Percentiles rank a stretch among this genome's conserved stretches.
These are phyloP conservation scores for Mesembryanthemum crystallinum DNA, from an alignment of 148 eudicot genomes.

Conservation along the genomic window DNA sequence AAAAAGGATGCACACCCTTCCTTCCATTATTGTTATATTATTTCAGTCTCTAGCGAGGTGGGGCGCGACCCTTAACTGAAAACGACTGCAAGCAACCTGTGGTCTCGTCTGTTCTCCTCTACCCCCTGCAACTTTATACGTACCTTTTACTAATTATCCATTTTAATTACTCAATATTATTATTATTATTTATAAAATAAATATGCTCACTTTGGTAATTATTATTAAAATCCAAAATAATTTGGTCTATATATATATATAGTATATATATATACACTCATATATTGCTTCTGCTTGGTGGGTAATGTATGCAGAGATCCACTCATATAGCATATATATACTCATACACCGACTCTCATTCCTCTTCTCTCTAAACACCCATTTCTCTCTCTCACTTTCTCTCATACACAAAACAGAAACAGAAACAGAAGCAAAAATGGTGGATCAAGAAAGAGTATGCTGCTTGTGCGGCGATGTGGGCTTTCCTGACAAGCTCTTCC, in stretches of 20 bases:
- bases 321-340: no score
- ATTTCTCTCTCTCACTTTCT: neutral
- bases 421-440: neutral
- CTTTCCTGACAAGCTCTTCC: conserved; percentile 37
- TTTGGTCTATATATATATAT: neutral
- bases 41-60: neutral
- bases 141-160: no score
- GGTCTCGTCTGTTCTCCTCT: conserved; percentile 17
- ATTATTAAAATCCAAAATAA: neutral
- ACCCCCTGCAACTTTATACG: conserved; percentile 26
- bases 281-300: no score
- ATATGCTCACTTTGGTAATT: neutral
- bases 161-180: no score
- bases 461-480: conserved; percentile 47
- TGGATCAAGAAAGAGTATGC: conserved; percentile 36
- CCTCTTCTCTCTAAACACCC: neutral
- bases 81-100: conserved; percentile 44
- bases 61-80: conserved; percentile 29
- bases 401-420: neutral
- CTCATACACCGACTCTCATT: conserved; percentile 9
- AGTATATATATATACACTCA: no score
- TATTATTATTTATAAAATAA: no score
- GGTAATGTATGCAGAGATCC: neutral
- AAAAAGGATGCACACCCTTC: no score
- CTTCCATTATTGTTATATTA: neutral